phyloP scores from a whole-genome alignment of 768 basidiomycete species.

The Panaeolus papilionaceus region DNA sequence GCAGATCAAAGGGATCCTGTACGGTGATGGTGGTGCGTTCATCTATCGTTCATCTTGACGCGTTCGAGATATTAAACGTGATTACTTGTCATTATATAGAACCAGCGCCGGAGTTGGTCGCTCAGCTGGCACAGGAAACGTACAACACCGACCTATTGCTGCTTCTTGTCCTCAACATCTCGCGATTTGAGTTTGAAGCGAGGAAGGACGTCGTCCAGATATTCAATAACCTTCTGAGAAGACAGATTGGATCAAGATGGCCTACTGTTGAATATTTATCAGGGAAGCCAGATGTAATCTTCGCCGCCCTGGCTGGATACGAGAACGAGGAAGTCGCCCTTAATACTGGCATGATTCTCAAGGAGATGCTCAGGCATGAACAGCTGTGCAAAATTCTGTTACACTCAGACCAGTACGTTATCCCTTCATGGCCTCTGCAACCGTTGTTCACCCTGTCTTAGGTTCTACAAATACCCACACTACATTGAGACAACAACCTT shows the following conservation, averaged over 20 bases:
- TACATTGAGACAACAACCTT: slow-evolving; percentile 98
- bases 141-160: slow-evolving; percentile 90
- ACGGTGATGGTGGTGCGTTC: slow-evolving; percentile 83
- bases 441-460: slow-evolving; percentile 36
- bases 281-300: slow-evolving; percentile 74
- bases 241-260: slow-evolving; percentile 92
- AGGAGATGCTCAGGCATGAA: slow-evolving; percentile 96
- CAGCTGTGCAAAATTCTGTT: slow-evolving; percentile 88
- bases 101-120: slow-evolving; percentile 86
- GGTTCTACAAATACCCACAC: slow-evolving; percentile 95
- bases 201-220: slow-evolving; percentile 86
- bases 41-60: slow-evolving; percentile 15
- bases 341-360: slow-evolving; percentile 97
- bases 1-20: slow-evolving; percentile 87
- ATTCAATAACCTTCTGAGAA: slow-evolving; percentile 86
- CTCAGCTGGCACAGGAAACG: slow-evolving; percentile 95
- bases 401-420: slow-evolving; percentile 89
- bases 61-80: slow-evolving; percentile 9
- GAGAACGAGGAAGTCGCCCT: slow-evolving; percentile 95
- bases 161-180: slow-evolving; percentile 80
- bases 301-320: slow-evolving; percentile 90
- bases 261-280: slow-evolving; percentile 97
- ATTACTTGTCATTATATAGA: slow-evolving; percentile 46
- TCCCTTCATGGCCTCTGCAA: background rate
- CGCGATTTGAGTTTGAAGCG: slow-evolving; percentile 93